Percentiles rank a stretch among this genome's conserved stretches.
phyloP scores from a whole-genome alignment of 148 eudicot genomes.

The Rheum nobile region DNA sequence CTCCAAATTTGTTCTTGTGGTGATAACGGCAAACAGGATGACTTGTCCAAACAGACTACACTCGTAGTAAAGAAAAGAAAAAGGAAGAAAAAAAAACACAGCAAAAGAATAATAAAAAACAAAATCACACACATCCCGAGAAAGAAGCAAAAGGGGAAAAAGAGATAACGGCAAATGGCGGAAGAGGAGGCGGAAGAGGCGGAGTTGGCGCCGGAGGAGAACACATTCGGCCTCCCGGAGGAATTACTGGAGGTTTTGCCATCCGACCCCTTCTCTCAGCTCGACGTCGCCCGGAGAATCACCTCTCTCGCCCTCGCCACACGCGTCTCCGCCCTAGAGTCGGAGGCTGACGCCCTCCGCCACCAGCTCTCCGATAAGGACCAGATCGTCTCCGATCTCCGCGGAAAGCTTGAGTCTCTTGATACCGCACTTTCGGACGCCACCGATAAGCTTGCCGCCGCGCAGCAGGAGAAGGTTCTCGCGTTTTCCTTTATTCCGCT shows the following conservation, averaged over 20 bases:
- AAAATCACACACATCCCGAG: not conserved
- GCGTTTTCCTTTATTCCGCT: not conserved
- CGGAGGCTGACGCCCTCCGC: slow-evolving; percentile 49
- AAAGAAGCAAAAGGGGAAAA: not conserved
- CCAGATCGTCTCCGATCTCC: slow-evolving; percentile 37
- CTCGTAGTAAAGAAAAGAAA: not conserved
- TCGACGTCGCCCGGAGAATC: slow-evolving; percentile 90
- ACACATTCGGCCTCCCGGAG: slow-evolving; percentile 56
- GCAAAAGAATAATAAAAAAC: not conserved
- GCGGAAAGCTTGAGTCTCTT: slow-evolving; percentile 47
- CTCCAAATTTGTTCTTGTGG: not conserved
- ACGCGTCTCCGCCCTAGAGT: slow-evolving; percentile 74
- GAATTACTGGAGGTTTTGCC: slow-evolving; percentile 55
- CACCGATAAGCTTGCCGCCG: slow-evolving; percentile 32
- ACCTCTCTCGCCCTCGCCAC: slow-evolving; percentile 94
- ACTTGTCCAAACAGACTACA: not conserved
- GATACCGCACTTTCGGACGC: slow-evolving; percentile 46
- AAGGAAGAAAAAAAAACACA: not conserved
- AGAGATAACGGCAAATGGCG: not conserved
- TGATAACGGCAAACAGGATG: not conserved
- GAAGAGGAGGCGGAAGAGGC: not conserved
- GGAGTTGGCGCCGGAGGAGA: slow-evolving; percentile 3
- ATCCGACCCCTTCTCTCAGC: slow-evolving; percentile 77
- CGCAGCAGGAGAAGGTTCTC: slow-evolving; percentile 53
- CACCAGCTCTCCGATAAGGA: slow-evolving; percentile 45